Percentiles rank a stretch among this genome's conserved stretches.
These are phyloP conservation scores for Cruciata laevipes DNA, from an alignment of 257 asterid genomes.

Conservation along the genomic window DNA sequence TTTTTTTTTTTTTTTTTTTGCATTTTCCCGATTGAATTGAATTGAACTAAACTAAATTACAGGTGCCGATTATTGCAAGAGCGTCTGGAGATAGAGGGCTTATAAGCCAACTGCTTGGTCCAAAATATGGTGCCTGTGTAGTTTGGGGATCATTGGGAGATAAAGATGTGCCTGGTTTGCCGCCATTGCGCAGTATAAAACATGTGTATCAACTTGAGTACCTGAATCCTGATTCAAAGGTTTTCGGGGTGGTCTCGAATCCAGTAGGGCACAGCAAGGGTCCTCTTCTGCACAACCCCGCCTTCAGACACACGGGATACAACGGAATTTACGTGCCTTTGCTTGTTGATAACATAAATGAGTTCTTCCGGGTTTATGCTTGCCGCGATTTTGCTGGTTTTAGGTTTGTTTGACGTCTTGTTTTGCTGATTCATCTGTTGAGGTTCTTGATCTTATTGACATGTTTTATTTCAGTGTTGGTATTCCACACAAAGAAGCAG, in stretches of 20 bases:
- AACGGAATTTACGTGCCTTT: conserved; percentile 68
- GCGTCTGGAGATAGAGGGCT: conserved; percentile 68
- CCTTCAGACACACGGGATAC: conserved; percentile 47
- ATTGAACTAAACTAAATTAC: neutral
- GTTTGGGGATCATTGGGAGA: conserved; percentile 41
- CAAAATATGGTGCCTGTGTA: conserved; percentile 59
- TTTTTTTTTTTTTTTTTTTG: too few relatives aligned
- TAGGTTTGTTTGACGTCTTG: conserved; percentile 33
- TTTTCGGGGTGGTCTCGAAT: conserved; percentile 57
- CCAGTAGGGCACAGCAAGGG: conserved; percentile 74
- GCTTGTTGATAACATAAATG: conserved; percentile 50
- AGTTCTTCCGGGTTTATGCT: conserved; percentile 56
- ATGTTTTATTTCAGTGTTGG: conserved; percentile 43
- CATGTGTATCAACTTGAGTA: conserved; percentile 46
- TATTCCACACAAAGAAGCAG: conserved; percentile 67
- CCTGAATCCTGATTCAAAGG: conserved; percentile 43
- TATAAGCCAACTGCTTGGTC: conserved; percentile 62
- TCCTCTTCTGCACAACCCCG: conserved; percentile 65
- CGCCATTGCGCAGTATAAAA: conserved; percentile 43
- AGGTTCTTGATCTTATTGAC: neutral
- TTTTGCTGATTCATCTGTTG: neutral
- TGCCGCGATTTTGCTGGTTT: conserved; percentile 59
- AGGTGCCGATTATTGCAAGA: conserved; percentile 47
- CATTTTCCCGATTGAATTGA: too few relatives aligned
- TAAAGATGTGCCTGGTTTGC: conserved; percentile 45